Base-by-base conservation (phyloP, 495 filamentous ascomycete genomes). In the Friedmanniomyces simplex region DNA sequence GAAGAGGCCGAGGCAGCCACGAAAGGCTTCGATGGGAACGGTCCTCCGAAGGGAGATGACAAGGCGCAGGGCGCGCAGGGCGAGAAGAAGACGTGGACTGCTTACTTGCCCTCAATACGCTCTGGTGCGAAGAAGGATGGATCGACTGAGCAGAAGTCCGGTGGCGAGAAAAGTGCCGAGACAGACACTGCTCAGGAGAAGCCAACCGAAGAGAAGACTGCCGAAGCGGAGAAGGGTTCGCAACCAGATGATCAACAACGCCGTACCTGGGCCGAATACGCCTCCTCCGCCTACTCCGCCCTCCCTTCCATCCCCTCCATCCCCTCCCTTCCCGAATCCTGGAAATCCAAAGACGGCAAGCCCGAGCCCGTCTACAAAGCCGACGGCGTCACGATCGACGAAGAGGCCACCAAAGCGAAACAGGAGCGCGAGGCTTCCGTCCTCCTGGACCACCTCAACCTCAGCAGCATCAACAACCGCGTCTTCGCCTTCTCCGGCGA, bases 401-500 rank as follows among this genome's bases (percentile, higher is more conserved):
- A 70, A 48, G 65, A 73, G 32, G 74, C 75, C 6, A 73, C 79
- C 55, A 73, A 69, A 14, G 69, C 72, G 50, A 76, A 78, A 57
- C 87, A 95, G 67, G 76, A 80, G 55, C 78, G 84, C 47, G 93
- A 95, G 60, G 79, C 96, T 58, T 79, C 79, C 47, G 77, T 77
- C 18, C 80, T 90, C 8, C 82, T 96, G 22, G 85, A 91, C 68
- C 74, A 85, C 20, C 77, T 96, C 42, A 90, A 89, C 66, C 78
- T 95, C 22, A 77, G 85, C 16, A 84, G 87, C 5, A 77, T 82
- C 55, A 82, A 91, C 71, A 90, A 89, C 68, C 81, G 81, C 20
- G 84, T 86, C 47, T 89, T 95, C 70, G 84, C 84, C n/a, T 76
- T 95, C 43, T 85, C 87, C 11, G 77, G 81, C 47, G 89, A 91